These are phyloP conservation scores for Tricholoma hemisulphureum DNA, from an alignment of 768 basidiomycete species.

Conservation along the genomic window DNA sequence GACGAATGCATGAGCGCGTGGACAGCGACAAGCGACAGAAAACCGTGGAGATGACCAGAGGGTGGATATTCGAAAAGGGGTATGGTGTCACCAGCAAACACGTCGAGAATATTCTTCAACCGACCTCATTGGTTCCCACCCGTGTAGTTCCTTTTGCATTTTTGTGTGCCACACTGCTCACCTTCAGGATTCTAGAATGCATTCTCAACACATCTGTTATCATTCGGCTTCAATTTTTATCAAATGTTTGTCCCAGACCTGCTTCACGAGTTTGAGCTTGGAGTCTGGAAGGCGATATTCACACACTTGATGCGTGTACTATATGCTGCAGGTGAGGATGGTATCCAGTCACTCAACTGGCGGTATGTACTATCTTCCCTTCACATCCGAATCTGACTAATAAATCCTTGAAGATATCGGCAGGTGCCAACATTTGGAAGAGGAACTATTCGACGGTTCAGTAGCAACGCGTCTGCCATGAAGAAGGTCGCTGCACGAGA, in stretches of 20 bases:
- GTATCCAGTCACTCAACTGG: constrained; percentile 11
- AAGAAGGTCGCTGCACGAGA: constrained; percentile 24
- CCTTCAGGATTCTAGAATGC: not conserved
- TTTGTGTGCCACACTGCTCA: not conserved
- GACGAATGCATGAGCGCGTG: not conserved
- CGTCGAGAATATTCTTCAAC: not conserved
- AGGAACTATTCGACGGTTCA: constrained; percentile 22
- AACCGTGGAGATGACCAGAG: not conserved
- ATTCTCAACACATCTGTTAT: not conserved
- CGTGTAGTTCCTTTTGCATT: not conserved
- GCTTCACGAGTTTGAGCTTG: constrained; percentile 28
- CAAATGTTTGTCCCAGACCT: constrained; percentile 18
- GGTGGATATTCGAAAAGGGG: not conserved
- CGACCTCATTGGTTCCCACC: not conserved
- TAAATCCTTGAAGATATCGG: constrained; percentile 4
- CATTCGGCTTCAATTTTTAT: constrained; percentile 11
- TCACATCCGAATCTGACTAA: not conserved
- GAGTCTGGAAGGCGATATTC: constrained; percentile 25
- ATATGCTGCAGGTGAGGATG: constrained; percentile 2
- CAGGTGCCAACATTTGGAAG: constrained; percentile 15
- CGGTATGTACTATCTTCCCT: constrained; percentile 9
- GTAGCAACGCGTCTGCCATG: constrained; percentile 19
- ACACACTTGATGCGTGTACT: constrained; percentile 24
- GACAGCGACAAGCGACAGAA: not conserved
- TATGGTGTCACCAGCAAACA: not conserved